Percentiles rank a stretch among this genome's conserved stretches.
Evolutionary conservation across 2,329 filamentous ascomycete genomes (phyloP).

Genomic region (Talaromyces sp.): DNA sequence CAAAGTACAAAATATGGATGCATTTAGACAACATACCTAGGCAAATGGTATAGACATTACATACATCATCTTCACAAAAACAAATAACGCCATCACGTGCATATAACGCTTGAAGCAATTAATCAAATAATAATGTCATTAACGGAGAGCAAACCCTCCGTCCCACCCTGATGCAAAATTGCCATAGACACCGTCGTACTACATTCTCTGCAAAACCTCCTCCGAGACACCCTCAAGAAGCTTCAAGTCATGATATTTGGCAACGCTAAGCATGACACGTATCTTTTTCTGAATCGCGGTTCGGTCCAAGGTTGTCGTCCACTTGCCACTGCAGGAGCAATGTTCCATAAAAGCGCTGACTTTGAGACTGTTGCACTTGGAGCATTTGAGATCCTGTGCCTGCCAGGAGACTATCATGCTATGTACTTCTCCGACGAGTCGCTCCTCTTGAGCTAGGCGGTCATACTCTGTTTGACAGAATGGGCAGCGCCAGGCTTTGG

Average conservation of each 20-base stretch:
- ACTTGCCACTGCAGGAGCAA: slow-evolving; percentile 85
- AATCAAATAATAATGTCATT: background rate
- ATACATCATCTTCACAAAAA: background rate
- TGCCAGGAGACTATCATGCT: slow-evolving; percentile 73
- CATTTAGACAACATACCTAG: background rate
- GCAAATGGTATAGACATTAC: slow-evolving; percentile 2
- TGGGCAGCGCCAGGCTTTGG: slow-evolving; percentile 67
- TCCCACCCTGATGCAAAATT: background rate
- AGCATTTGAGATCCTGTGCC: slow-evolving; percentile 86
- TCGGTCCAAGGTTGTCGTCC: slow-evolving; percentile 68
- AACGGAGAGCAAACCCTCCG: background rate
- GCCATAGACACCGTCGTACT: slow-evolving; percentile 11
- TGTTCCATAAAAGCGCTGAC: slow-evolving; percentile 96
- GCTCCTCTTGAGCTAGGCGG: slow-evolving; percentile 77
- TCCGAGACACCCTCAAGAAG: slow-evolving; percentile 76
- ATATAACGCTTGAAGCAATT: slow-evolving; percentile 1
- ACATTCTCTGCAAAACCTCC: slow-evolving; percentile 54
- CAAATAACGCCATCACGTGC: background rate
- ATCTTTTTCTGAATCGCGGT: slow-evolving; percentile 64
- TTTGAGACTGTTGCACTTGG: slow-evolving; percentile 62
- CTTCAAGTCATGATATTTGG: slow-evolving; percentile 71
- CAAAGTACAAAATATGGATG: background rate
- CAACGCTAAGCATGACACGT: slow-evolving; percentile 69
- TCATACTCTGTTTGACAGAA: slow-evolving; percentile 75
- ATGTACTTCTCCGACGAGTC: slow-evolving; percentile 72